A percentile compares a stretch with the other conserved stretches of the same genome.
phyloP scores from a whole-genome alignment of 257 asterid species.

The Verbena officinalis region DNA sequence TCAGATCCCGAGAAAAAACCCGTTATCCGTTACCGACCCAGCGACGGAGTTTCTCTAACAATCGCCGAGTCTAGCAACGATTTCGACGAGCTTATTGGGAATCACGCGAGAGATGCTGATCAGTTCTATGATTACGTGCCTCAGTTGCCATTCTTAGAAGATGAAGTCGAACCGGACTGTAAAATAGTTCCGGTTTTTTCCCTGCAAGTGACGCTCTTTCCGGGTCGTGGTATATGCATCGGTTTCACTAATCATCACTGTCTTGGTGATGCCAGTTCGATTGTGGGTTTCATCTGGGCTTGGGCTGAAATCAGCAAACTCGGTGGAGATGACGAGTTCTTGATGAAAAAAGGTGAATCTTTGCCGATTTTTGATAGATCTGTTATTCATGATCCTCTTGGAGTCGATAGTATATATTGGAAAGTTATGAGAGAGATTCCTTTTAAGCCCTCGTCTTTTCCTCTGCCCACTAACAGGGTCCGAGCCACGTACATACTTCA shows the following conservation, averaged over 20 bases:
- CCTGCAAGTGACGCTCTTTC: slow-evolving; percentile 51
- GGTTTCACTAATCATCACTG: slow-evolving; percentile 40
- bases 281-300: slow-evolving; percentile 33
- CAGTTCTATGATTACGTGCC: slow-evolving; percentile 37
- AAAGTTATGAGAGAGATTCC: slow-evolving; percentile 20
- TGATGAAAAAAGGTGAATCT: not conserved
- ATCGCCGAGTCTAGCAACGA: slow-evolving; percentile 31
- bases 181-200: slow-evolving; percentile 35
- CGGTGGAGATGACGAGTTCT: slow-evolving; percentile 17
- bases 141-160: slow-evolving; percentile 16
- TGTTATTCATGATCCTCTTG: slow-evolving; percentile 28
- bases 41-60: slow-evolving; percentile 33
- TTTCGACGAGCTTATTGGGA: slow-evolving; percentile 24
- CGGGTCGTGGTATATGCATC: slow-evolving; percentile 42
- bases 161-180: slow-evolving; percentile 17
- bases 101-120: slow-evolving; percentile 31
- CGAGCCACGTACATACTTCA: slow-evolving; percentile 48
- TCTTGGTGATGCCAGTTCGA: slow-evolving; percentile 42
- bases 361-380: slow-evolving; percentile 40
- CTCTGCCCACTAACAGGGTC: slow-evolving; percentile 39
- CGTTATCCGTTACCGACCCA: slow-evolving; percentile 26
- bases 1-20: slow-evolving; percentile 34
- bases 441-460: slow-evolving; percentile 5
- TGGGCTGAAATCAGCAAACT: slow-evolving; percentile 44
- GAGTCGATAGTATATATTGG: slow-evolving; percentile 32